A percentile compares a stretch with the other conserved stretches of the same genome.
Evolutionary conservation across 306 rosid genomes (phyloP).

Genomic region (Sesbania bispinosa): DNA sequence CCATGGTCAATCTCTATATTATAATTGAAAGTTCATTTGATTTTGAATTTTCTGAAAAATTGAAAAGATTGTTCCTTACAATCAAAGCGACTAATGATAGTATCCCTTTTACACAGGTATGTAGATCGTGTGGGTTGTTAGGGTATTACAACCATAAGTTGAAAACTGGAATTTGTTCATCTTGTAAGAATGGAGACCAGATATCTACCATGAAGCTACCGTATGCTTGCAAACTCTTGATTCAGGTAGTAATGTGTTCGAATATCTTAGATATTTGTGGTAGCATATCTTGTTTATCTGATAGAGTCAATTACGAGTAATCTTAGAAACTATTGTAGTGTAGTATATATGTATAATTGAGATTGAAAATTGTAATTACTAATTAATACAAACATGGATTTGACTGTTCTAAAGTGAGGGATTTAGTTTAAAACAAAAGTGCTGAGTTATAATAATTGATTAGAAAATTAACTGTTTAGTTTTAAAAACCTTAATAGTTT

Average conservation of each 20-base stretch:
- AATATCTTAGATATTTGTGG: neutral
- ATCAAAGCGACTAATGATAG: constrained; percentile 3
- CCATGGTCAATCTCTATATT: neutral
- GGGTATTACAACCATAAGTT: constrained; percentile 87
- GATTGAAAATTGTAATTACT: too few species aligned
- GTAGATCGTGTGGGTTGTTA: constrained; percentile 75
- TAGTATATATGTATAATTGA: too few species aligned
- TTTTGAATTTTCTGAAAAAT: neutral
- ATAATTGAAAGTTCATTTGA: neutral
- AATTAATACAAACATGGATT: too few species aligned
- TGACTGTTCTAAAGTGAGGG: too few species aligned
- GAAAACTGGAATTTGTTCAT: constrained; percentile 76
- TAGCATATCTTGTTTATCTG: neutral
- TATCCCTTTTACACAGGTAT: constrained; percentile 49
- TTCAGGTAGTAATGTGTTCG: constrained; percentile 81
- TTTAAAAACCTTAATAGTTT: too few species aligned
- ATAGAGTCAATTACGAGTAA: neutral
- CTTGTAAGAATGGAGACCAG: constrained; percentile 80
- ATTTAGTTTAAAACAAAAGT: too few species aligned
- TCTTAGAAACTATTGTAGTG: neutral
- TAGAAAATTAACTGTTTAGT: too few species aligned
- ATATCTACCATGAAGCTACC: constrained; percentile 83
- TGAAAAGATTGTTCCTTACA: neutral
- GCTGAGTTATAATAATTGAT: too few species aligned
- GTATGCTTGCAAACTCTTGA: constrained; percentile 95